Evolutionary conservation across 2,329 filamentous ascomycete species (phyloP), one percentile per base, ranked within the genome.

Genomic region (Cladophialophora bantiana): DNA sequence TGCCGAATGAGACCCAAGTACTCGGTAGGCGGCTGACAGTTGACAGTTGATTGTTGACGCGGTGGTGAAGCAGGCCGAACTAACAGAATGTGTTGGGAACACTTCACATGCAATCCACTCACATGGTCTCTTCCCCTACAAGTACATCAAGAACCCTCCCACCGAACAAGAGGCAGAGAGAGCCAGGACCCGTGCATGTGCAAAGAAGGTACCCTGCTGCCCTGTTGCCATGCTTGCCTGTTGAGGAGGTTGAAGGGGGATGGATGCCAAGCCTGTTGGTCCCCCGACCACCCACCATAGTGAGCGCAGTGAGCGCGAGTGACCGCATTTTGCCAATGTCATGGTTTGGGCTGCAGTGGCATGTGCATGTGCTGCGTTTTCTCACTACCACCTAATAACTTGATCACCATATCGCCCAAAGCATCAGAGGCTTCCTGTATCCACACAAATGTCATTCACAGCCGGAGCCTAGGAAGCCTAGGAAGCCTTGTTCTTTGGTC

Each of bases 401-500:
- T 13, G 2, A 50, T 20, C 18, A 50, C 26, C 18, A 9, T 9
- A 50, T 26, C 10, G 15, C 45, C 45, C 18, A 42, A 42, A 42
- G 26, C 40, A 42, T n/a, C 5, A 5, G 5, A 10, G 40, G 10
- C 13, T n/a, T 50, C 18, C 45, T 12, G 18, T 31, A 26, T 50
- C 45, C 45, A 50, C 18, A 50, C 20, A 50, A 50, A 10, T 45
- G 40, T 15, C 40, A 45, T 45, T n/a, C 40, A 6, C 40, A 45
- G 40, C 40, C 40, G 40, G 15, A 18, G 45, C 7, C 45, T 50
- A 50, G 45, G 45, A 50, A 18, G 45, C 7, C 45, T 50, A 50
- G 45, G 45, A 50, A 50, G 45, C n/a, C 45, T 50, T 50, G 45
- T 18, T 9, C 45, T 26, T n/a, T 50, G 45, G 45, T 50, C 45